Evolutionary conservation across 2,329 filamentous ascomycete species (phyloP), one percentile per base, ranked within the genome.

Genomic region (Drechmeria coniospora): DNA sequence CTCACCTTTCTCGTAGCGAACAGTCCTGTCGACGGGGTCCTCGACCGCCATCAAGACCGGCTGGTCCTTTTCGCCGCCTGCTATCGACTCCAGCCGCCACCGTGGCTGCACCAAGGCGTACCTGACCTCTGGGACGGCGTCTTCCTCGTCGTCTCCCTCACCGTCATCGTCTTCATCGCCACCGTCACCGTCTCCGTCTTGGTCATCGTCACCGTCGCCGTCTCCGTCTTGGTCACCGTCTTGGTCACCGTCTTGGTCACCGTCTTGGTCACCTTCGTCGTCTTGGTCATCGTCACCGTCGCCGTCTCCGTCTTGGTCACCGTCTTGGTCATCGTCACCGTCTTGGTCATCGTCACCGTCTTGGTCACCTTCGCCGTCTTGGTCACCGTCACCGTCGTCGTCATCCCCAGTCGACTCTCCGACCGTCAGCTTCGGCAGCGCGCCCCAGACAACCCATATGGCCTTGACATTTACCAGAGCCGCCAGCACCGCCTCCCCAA

Each of bases 391-490:
- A 9, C 18, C n/a, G 22, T 28, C 15, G 7, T 20, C 18, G n/a
- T 20, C 18, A 6, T 20, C 18, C 18, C 7, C 18, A 6, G 18
- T 6, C 18, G 18, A 20, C 18, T 20, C 18, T 6, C 10, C 18
- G 15, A 23, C 26, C 28, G 14, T 21, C 10, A 23, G 23, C 12
- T 29, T 21, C 2, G 41, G 45, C 14, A 41, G 25, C 12, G 30
- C 10, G 13, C 38, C 40, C 43, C 43, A 48, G 12, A 49, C 21
- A 12, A 34, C 30, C 11, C 34, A 39, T 12, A 50, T 22, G 6
- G 27, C 26, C 22, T 31, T 14, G 9, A 49, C 27, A 13, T 37
- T 32, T 14, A 36, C 29, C 29, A 43, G 27, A 9, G 15, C 22
- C 4, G 25, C 23, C 18, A 45, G 22, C 2, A 41, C 6, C 9